Evolutionary conservation across 768 basidiomycete genomes (phyloP).

Genomic region (Tremella mesenterica): DNA sequence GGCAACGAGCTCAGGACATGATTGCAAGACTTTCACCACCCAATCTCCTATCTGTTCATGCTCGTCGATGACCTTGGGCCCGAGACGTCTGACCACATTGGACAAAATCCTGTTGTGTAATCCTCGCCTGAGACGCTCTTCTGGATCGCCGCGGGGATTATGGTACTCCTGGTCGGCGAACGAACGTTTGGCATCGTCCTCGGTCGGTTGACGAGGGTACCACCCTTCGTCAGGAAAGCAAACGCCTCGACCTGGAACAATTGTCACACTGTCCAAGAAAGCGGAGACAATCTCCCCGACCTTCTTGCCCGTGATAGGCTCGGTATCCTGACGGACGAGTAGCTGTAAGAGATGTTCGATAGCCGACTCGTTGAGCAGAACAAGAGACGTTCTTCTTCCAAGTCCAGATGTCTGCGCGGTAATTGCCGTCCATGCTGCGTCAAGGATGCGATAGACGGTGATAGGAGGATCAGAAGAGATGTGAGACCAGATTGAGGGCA

Average conservation of each 20-base stretch:
- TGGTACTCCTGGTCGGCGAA: conserved; percentile 46
- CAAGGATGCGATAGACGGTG: conserved; percentile 36
- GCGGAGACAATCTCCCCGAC: conserved; percentile 64
- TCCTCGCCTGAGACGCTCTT: conserved; percentile 27
- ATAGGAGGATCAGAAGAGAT: conserved; percentile 33
- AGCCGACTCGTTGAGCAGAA: conserved; percentile 34
- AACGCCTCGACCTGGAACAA: conserved; percentile 68
- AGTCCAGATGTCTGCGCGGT: conserved; percentile 24
- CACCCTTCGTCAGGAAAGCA: conserved; percentile 85
- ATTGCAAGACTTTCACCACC: conserved; percentile 64
- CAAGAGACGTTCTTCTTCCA: conserved; percentile 29
- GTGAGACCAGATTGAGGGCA: conserved; percentile 32
- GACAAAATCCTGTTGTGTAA: conserved; percentile 70
- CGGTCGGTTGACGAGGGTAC: conserved; percentile 65
- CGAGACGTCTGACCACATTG: conserved; percentile 60
- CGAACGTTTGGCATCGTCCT: conserved; percentile 21
- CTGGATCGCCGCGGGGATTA: conserved; percentile 45
- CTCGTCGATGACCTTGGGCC: conserved; percentile 74
- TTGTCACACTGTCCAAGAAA: conserved; percentile 75
- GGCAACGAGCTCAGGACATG: conserved; percentile 77
- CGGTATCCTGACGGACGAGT: conserved; percentile 58
- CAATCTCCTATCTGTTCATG: conserved; percentile 67
- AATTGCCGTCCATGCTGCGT: conserved; percentile 31
- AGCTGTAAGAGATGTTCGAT: conserved; percentile 57
- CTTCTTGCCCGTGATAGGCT: conserved; percentile 51